Evolutionary conservation across 805 yeast species (phyloP).

Genomic region (Wickerhamiella allomyrinae): DNA sequence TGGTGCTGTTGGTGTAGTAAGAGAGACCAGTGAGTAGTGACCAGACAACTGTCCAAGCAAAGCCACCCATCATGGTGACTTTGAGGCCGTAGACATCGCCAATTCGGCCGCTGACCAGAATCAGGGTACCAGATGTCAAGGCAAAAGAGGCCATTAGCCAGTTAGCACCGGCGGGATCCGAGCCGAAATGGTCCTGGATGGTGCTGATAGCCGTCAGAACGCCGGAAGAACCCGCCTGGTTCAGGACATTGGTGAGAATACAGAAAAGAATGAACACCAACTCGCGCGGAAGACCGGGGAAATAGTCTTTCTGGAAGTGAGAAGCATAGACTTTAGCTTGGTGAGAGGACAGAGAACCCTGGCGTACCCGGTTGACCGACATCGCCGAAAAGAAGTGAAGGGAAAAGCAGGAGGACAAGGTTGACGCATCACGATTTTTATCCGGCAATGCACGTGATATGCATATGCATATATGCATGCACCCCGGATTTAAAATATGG

Average conservation of each 20-base stretch:
- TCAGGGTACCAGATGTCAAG: constrained; percentile 58
- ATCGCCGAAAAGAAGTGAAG: too few relatives aligned
- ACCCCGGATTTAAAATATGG: too few relatives aligned
- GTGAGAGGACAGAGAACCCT: too few relatives aligned
- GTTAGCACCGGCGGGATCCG: constrained; percentile 21
- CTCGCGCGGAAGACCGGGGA: constrained; percentile 10
- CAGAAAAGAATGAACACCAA: constrained; percentile 23
- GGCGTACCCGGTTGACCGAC: too few relatives aligned
- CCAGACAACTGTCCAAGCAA: constrained; percentile 42
- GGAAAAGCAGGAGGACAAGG: too few relatives aligned
- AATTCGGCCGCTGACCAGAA: constrained; percentile 49
- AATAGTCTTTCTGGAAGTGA: constrained; percentile 12
- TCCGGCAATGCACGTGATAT: too few relatives aligned
- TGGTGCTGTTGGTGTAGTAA: constrained; percentile 26
- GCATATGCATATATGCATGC: too few relatives aligned
- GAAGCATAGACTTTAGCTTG: too few relatives aligned
- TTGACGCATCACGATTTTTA: too few relatives aligned
- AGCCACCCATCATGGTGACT: constrained; percentile 38
- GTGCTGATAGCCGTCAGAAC: constrained; percentile 18
- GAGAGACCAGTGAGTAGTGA: constrained; percentile 46
- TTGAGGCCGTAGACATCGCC: constrained; percentile 64
- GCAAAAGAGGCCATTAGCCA: constrained; percentile 68
- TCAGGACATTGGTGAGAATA: constrained; percentile 50
- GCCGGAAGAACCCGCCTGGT: constrained; percentile 24
- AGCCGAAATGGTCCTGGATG: constrained; percentile 23